Evolutionary conservation across 495 filamentous ascomycete species (phyloP), one percentile per base, ranked within the genome.

Genomic region (Letharia lupina): DNA sequence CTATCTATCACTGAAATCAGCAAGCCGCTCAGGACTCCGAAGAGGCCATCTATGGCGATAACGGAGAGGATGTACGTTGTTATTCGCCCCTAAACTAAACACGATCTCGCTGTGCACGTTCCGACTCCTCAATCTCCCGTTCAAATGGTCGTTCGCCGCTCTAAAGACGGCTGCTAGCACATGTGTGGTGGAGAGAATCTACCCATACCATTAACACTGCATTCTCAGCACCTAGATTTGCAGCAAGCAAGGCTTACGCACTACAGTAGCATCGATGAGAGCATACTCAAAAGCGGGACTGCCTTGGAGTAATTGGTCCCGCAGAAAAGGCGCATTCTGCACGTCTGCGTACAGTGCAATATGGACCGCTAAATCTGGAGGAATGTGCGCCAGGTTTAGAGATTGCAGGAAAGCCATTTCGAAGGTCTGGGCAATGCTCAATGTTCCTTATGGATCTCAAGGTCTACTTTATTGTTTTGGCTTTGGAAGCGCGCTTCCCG

Each of bases 31-130:
- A 20, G 16, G 20, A 20, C 15, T 1, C 16, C 23, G 23, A 28
- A 28, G 23, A 28, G 37, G 37, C 37, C 37, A 28, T 61, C 41
- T n/a, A 23, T 41, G 13, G 28, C 5, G 8, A 16, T 12, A 33
- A 11, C 13, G 35, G 3, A 60, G 15, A 6, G 45, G 54, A 64
- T 20, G 23, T 72, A 94, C 93, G 77, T 98, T 98, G 69, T 93
- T 97, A 60, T 89, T 91, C 0, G 88, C 82, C 61, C 85, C 90
- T 13, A 99, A 77, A 16, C 85, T 86, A 70, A 90, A 89, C 4
- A 99, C 93, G 65, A 91, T 90, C 74, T 98, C 94, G 0, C 92
- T 94, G 70, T 98, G 94, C 15, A 97, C 87, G 72, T 96, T 98
- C 45, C 87, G 84, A 35, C 90, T 94, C 69, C 85, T 87, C 41